Conservation (phyloP, 352 stramenopile genomes). For the Globisporangium radiosum region DNA sequence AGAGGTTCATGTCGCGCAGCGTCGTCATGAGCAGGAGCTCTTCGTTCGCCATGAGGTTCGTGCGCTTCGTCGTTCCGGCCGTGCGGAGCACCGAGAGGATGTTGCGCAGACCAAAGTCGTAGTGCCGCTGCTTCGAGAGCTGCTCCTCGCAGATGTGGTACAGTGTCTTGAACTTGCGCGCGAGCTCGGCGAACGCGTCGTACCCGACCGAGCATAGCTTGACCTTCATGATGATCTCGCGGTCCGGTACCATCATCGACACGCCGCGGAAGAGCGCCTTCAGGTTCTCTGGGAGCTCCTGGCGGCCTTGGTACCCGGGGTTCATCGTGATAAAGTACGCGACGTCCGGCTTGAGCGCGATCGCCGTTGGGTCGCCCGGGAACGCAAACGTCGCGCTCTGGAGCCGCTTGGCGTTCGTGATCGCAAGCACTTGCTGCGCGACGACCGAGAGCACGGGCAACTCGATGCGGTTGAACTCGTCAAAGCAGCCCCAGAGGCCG, state of each 20-base stretch:
- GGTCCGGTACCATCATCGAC: slow-evolving; percentile 96
- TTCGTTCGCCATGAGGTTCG: slow-evolving; percentile 91
- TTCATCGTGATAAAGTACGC: slow-evolving; percentile 94
- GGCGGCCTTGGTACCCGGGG: slow-evolving; percentile 88
- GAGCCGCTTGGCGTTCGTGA: slow-evolving; percentile 65
- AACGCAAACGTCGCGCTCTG: slow-evolving; percentile 52
- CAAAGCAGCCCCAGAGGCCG: slow-evolving; percentile 88
- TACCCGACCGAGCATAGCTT: slow-evolving; percentile 94
- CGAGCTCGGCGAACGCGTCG: slow-evolving; percentile 88
- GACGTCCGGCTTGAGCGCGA: slow-evolving; percentile 49
- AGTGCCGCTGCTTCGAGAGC: slow-evolving; percentile 90
- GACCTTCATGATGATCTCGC: slow-evolving; percentile 94
- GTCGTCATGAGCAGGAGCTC: slow-evolving; percentile 94
- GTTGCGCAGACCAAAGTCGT: slow-evolving; percentile 92
- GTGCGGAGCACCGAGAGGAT: slow-evolving; percentile 95
- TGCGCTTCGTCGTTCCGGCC: slow-evolving; percentile 91
- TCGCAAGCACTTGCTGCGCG: slow-evolving; percentile 88
- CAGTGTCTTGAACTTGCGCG: slow-evolving; percentile 94
- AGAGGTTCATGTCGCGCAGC: slow-evolving; percentile 91
- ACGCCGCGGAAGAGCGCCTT: slow-evolving; percentile 92
- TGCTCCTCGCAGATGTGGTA: slow-evolving; percentile 95
- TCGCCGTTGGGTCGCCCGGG: slow-evolving; percentile 51
- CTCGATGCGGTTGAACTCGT: slow-evolving; percentile 93
- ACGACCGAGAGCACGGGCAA: slow-evolving; percentile 91
- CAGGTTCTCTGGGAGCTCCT: slow-evolving; percentile 90